Percentiles rank a stretch among this genome's conserved stretches.
phyloP scores from a whole-genome alignment of 2,329 filamentous ascomycete genomes.

The Phoma sp. region DNA sequence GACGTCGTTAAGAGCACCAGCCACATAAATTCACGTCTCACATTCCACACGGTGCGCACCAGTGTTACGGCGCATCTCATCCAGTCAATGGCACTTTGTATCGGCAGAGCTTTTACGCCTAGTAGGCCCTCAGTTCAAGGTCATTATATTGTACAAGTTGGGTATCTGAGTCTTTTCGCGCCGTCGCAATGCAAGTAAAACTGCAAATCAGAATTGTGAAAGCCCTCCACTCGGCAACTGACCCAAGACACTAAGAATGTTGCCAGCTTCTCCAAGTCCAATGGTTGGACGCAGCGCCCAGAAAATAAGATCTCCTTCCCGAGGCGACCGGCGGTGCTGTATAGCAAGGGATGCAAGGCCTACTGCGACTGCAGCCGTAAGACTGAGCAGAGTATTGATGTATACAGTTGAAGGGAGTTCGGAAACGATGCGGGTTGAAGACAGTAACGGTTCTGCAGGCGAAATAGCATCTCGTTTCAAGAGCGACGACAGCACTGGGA shows the following conservation, averaged over 20 bases:
- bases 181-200: constrained; percentile 20
- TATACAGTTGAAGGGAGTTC: constrained; percentile 39
- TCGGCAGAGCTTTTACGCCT: background rate
- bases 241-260: constrained; percentile 39
- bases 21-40: background rate
- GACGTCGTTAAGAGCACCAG: constrained; percentile 5
- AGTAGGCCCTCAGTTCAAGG: background rate
- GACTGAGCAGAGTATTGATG: constrained; percentile 32
- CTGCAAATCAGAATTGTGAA: constrained; percentile 21
- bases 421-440: constrained; percentile 24
- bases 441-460: constrained; percentile 10
- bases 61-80: constrained; percentile 1
- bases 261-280: constrained; percentile 42
- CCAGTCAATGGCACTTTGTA: background rate
- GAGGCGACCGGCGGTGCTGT: constrained; percentile 42
- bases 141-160: constrained; percentile 9
- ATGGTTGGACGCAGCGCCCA: constrained; percentile 38
- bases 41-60: constrained; percentile 4
- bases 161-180: constrained; percentile 18
- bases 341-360: constrained; percentile 40
- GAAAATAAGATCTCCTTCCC: constrained; percentile 45
- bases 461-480: constrained; percentile 17
- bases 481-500: constrained; percentile 34
- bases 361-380: constrained; percentile 30
- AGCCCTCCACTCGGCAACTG: constrained; percentile 30